Evolutionary conservation across 768 basidiomycete species (phyloP), one percentile per base, ranked within the genome.

Genomic region (Coprinopsis sp.): DNA sequence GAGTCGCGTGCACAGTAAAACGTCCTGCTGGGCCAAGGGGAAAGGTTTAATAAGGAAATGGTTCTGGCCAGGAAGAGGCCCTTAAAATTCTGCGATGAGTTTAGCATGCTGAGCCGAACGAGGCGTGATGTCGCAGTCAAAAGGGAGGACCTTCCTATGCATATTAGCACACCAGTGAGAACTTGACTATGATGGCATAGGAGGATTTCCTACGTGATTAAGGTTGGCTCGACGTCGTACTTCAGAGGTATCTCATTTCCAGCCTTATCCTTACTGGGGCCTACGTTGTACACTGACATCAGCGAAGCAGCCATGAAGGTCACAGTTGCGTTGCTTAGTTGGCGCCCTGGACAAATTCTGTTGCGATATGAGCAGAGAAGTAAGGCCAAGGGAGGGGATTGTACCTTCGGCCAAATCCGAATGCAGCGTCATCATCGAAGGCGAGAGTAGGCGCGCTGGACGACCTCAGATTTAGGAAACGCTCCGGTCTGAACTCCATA

Each of bases 401-500:
- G 12, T 18, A 37, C 34, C 34, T 10, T 37, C 34, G 34, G 8
- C 34, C 34, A 18, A 8, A 37, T 6, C 34, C 34, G 19, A 37
- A 37, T 37, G 34, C 34, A 18, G 19, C 34, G 12, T 37, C 34
- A 18, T 11, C 12, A 18, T 37, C 34, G 12, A 37, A 18, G 8
- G 19, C 34, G 18, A 6, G 7, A 10, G 34, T 11, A n/a, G n/a
- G n/a, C n/a, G n/a, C n/a, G 34, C 19, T 37, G 6, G 16, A 37
- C 34, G 12, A 7, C 19, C 16, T 55, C 4, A 52, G 45, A 11
- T 62, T 63, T 33, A 80, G 52, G 51, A 69, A 81, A 3, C 82
- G 72, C 33, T 78, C 76, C 0, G 81, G 82, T 25, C 59, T 58
- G 63, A 84, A 84, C 2, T 51, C 46, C 37, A 73, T 59, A 2